phyloP scores from a whole-genome alignment of 1,139 yeast species.

The Fermentozyma sake region DNA sequence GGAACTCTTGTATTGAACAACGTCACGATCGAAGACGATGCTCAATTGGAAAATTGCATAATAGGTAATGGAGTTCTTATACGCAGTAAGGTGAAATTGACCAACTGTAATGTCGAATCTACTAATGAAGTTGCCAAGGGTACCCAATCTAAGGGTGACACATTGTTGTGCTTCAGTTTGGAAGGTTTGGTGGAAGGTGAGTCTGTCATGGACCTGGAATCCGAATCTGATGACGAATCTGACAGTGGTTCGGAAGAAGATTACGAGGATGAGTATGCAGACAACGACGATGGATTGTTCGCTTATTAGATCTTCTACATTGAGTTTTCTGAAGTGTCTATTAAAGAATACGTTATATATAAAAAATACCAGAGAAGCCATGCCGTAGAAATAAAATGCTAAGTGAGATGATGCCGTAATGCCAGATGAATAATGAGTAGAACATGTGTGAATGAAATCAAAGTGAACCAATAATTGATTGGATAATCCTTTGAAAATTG shows the following conservation, averaged over 20 bases:
- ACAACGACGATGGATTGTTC: conserved; percentile 45
- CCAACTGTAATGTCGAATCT: conserved; percentile 83
- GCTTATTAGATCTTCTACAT: conserved; percentile 21
- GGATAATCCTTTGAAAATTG: too few relatives aligned
- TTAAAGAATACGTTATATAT: too few relatives aligned
- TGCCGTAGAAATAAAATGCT: too few relatives aligned
- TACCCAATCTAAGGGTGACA: conserved; percentile 77
- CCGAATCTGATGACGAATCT: conserved; percentile 19
- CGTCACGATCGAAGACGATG: conserved; percentile 75
- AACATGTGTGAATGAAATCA: too few relatives aligned
- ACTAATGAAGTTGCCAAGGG: conserved; percentile 59
- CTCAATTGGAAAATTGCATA: conserved; percentile 83
- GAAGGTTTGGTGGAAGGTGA: conserved; percentile 43
- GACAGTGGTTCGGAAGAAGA: conserved; percentile 24
- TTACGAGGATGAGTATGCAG: conserved; percentile 40
- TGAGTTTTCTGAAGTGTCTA: too few relatives aligned
- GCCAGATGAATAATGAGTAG: too few relatives aligned
- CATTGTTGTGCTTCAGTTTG: conserved; percentile 60
- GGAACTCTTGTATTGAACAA: conserved; percentile 78
- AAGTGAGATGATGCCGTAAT: too few relatives aligned
- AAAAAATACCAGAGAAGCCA: too few relatives aligned
- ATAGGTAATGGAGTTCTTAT: conserved; percentile 68
- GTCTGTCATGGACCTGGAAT: conserved; percentile 15
- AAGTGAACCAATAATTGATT: too few relatives aligned
- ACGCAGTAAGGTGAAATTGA: conserved; percentile 55